A percentile compares a stretch with the other conserved stretches of the same genome.
Evolutionary conservation across 2,329 filamentous ascomycete species (phyloP).

Genomic region (Phyllosticta citrichinensis): DNA sequence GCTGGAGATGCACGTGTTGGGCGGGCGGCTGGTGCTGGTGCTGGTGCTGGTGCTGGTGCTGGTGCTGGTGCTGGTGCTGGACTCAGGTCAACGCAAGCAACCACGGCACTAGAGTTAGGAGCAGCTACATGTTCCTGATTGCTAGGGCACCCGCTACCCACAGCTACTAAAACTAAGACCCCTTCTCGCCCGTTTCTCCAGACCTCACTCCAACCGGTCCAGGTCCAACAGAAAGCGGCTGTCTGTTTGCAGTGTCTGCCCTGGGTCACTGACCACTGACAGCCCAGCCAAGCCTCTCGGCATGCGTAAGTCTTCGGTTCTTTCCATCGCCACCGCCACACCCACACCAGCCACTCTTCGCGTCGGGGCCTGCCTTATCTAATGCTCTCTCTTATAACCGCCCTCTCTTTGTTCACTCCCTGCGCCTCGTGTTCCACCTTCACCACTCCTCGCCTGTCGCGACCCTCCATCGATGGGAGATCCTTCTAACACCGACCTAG

Average conservation of each 20-base stretch:
- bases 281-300: neutral
- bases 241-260: neutral
- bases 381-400: neutral
- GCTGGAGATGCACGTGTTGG: too few species aligned
- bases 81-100: too few species aligned
- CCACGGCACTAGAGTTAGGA: too few species aligned
- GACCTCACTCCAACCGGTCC: neutral
- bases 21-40: too few species aligned
- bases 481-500: slow-evolving; percentile 42
- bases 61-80: too few species aligned
- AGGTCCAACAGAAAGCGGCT: too few species aligned
- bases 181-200: too few species aligned
- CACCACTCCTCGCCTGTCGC: slow-evolving; percentile 6
- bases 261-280: neutral
- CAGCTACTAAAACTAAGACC: too few species aligned
- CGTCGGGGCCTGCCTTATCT: neutral
- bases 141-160: too few species aligned
- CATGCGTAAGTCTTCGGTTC: neutral
- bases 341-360: neutral
- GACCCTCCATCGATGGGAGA: slow-evolving; percentile 42
- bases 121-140: too few species aligned
- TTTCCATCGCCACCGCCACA: neutral
- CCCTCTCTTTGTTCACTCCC: neutral
- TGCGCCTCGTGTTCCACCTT: neutral
- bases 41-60: too few species aligned